These are phyloP conservation scores for Boechera retrofracta DNA, from an alignment of 345 rosid genomes.

Conservation along the genomic window DNA sequence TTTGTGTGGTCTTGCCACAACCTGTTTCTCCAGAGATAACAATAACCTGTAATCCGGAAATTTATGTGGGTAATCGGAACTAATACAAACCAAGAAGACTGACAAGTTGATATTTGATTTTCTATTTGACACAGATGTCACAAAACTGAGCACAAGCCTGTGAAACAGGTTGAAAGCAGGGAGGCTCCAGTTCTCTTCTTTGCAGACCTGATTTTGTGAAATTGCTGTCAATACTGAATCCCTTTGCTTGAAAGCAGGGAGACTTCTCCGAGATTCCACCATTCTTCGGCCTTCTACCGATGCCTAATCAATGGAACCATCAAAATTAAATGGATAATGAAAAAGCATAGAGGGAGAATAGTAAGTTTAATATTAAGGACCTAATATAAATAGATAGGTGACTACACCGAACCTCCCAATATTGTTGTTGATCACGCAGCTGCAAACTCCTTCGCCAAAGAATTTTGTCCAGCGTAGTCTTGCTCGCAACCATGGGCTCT, in stretches of 20 bases:
- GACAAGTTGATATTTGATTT: not conserved
- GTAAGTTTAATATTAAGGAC: not conserved
- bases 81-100: conserved; percentile 12
- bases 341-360: conserved; percentile 19
- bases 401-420: conserved; percentile 73
- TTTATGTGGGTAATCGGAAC: not conserved
- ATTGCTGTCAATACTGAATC: conserved; percentile 64
- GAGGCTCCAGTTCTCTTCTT: conserved; percentile 3
- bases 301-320: conserved; percentile 50
- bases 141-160: conserved; percentile 12
- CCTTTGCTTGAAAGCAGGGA: conserved; percentile 84
- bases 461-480: conserved; percentile 59
- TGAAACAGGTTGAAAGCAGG: not conserved
- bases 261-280: conserved; percentile 68
- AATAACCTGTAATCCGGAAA: conserved; percentile 60
- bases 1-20: conserved; percentile 97
- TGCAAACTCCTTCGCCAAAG: conserved; percentile 60
- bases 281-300: conserved; percentile 72
- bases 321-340: not conserved
- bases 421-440: conserved; percentile 64
- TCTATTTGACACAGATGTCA: conserved; percentile 25
- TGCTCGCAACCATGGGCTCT: conserved; percentile 57
- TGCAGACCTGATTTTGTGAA: conserved; percentile 73
- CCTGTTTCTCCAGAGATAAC: conserved; percentile 97
- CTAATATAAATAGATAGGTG: conserved; percentile 14